Conservation (phyloP, 768 basidiomycete species). For the Bullera alba region DNA sequence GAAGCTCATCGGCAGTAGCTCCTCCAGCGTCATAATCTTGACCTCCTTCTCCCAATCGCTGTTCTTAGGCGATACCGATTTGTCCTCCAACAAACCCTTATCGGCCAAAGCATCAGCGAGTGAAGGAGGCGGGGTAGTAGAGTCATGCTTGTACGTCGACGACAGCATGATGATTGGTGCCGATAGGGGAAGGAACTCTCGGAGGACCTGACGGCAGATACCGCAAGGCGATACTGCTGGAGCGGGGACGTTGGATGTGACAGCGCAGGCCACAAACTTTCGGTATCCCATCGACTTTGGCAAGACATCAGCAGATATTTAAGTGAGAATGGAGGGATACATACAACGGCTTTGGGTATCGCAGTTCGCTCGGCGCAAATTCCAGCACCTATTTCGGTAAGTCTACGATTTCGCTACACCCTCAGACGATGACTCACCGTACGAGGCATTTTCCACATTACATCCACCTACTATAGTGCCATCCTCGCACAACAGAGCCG, state of each 20-base stretch:
- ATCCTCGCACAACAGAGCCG: constrained; percentile 65
- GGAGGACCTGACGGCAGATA: constrained; percentile 74
- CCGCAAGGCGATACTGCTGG: constrained; percentile 76
- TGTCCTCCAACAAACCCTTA: constrained; percentile 30
- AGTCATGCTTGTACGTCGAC: constrained; percentile 19
- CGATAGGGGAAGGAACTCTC: constrained; percentile 46
- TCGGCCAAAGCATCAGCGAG: constrained; percentile 52
- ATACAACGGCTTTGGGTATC: constrained; percentile 83
- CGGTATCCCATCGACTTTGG: constrained; percentile 2
- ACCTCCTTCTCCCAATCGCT: constrained; percentile 9
- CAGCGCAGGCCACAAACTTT: constrained; percentile 7
- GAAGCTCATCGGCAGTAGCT: constrained; percentile 76
- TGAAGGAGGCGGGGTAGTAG: constrained; percentile 51
- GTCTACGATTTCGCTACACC: neutral
- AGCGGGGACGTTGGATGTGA: constrained; percentile 48
- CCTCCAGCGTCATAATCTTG: constrained; percentile 57
- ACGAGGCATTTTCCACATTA: constrained; percentile 90
- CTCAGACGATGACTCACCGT: constrained; percentile 53
- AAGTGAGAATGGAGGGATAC: constrained; percentile 37
- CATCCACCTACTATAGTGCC: constrained; percentile 67
- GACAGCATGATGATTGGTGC: constrained; percentile 48
- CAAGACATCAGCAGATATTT: neutral
- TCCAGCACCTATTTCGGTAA: constrained; percentile 58
- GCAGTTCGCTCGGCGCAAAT: constrained; percentile 96
- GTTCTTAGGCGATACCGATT: too few relatives aligned